Evolutionary conservation across 2,329 filamentous ascomycete species (phyloP).

Genomic region (Sporothrix schenckii): DNA sequence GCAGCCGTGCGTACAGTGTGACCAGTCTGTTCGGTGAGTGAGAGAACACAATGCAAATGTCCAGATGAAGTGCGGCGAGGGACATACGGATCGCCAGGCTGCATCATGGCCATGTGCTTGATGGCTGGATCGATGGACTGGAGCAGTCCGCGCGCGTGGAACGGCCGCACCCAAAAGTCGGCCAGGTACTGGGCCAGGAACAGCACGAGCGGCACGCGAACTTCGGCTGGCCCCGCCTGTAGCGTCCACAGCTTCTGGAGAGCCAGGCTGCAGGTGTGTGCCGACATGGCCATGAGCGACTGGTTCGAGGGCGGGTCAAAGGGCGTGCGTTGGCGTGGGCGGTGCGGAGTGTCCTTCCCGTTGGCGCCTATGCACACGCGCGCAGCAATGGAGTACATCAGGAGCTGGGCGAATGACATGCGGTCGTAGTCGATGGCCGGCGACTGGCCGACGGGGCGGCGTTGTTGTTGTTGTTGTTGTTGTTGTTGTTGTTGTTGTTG

Average conservation of each 20-base stretch:
- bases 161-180: slow-evolving; percentile 21
- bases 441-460: neutral
- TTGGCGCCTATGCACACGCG: neutral
- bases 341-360: neutral
- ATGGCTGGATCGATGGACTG: slow-evolving; percentile 15
- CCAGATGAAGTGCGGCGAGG: neutral
- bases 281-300: slow-evolving; percentile 6
- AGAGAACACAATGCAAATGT: neutral
- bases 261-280: slow-evolving; percentile 4
- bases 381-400: neutral
- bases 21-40: neutral
- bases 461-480: neutral
- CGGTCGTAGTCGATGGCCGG: neutral
- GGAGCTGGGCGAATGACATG: neutral
- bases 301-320: slow-evolving; percentile 12
- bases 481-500: neutral
- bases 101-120: slow-evolving; percentile 15
- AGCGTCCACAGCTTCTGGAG: slow-evolving; percentile 18
- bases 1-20: neutral
- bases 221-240: neutral
- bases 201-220: neutral
- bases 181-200: slow-evolving; percentile 13
- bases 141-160: slow-evolving; percentile 1
- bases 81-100: slow-evolving; percentile 1
- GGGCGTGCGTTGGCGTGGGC: neutral